Conservation (phyloP, 164 flowering plant species). For the Warburgia ugandensis region DNA sequence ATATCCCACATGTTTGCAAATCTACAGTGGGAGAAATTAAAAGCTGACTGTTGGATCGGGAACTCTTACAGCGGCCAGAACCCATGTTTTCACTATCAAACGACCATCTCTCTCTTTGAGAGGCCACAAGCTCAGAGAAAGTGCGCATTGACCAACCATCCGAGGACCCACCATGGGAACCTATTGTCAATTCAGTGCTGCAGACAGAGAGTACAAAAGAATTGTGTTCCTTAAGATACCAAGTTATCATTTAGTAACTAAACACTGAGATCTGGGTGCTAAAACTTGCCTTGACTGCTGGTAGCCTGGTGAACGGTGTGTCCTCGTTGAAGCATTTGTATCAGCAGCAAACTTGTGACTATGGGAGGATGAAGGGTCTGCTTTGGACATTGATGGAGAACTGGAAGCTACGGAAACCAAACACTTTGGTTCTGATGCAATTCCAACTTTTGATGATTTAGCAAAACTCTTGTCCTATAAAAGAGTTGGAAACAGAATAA, state of each 20-base stretch:
- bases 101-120: conserved; percentile 82
- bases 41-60: conserved; percentile 45
- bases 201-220: conserved; percentile 41
- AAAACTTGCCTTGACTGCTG: conserved; percentile 55
- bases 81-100: conserved; percentile 66
- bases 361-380: conserved; percentile 28
- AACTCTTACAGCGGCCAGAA: conserved; percentile 36
- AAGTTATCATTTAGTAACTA: conserved; percentile 54
- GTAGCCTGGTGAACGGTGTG: conserved; percentile 54
- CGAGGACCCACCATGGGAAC: conserved; percentile 66
- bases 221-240: conserved; percentile 57
- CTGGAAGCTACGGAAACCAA: conserved; percentile 46
- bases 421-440: conserved; percentile 32
- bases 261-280: conserved; percentile 42
- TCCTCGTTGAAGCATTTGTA: too few species aligned
- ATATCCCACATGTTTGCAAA: conserved; percentile 56
- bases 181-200: conserved; percentile 45
- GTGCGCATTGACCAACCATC: conserved; percentile 87
- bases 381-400: conserved; percentile 27
- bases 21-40: conserved; percentile 52
- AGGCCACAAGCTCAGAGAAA: conserved; percentile 76
- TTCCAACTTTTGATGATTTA: conserved; percentile 35
- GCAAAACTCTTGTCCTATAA: conserved; percentile 40
- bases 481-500: background rate
- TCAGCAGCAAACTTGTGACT: conserved; percentile 23